Base-by-base conservation (phyloP, 1,284 basidiomycete genomes). In the Moesziomyces antarcticus region DNA sequence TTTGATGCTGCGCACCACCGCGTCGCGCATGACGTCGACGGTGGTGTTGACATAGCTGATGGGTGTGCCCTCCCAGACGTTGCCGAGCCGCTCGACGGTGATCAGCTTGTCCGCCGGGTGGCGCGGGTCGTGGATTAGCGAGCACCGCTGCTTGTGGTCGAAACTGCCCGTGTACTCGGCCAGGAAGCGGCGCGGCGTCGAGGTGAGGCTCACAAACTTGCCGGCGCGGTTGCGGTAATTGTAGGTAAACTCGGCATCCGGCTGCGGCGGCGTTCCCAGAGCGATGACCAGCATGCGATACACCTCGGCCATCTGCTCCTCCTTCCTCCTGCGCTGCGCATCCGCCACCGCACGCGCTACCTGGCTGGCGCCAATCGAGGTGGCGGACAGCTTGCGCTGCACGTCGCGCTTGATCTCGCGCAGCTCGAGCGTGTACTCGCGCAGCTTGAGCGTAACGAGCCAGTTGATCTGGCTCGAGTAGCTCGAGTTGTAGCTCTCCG, bases 61-160 rank as follows among this genome's bases (percentile, higher is more conserved):
- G 9, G 90, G 88, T 0, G 91, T 88, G 6, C 89, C 93, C 69
- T 91, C 92, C 90, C 92, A 93, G 41, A 98, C 87, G 82, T 97
- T 97, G 11, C 94, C 94, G 48, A 98, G 90, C 72, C 92, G 91
- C 78, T 95, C 91, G 33, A 98, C 93, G 6, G 93, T 93, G 86
- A 96, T 96, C n/a, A 96, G 88, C 84, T 90, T 91, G 64, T 87
- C 88, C 81, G 91, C 92, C 20, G 87, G 87, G 82, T 97, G 94
- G 33, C 95, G 89, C 18, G 96, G 95, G 83, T 98, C 95, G 82
- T 98, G 91, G 85, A 98, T 94, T 40, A 98, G 88, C 50, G 93
- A 96, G 87, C 97, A 95, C 8, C 88, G 90, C 42, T 92, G 90
- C 20, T 89, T 43, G 86, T 86, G 84, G 88, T 91, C 78, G 85